Percentiles rank a stretch among this genome's conserved stretches.
Conservation (phyloP, 805 yeast species). For the Vanderwaltozyma tropicalis region DNA sequence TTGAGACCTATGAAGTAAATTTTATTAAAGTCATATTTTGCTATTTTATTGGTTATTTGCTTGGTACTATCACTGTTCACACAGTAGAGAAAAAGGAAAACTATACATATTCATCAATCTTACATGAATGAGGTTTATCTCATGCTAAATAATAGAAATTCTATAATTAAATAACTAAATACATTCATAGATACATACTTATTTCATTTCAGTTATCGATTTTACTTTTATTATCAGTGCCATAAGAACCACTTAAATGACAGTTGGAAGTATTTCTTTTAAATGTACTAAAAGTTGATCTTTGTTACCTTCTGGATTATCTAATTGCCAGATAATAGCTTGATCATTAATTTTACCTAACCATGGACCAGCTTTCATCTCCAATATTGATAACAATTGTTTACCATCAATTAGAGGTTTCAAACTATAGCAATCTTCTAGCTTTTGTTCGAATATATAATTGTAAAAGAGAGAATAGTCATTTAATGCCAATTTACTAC, state of each 20-base stretch:
- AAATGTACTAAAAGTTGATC: conserved; percentile 45
- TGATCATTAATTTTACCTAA: conserved; percentile 45
- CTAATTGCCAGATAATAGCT: conserved; percentile 67
- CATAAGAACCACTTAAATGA: conserved; percentile 5
- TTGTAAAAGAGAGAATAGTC: conserved; percentile 29
- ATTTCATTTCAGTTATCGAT: no score
- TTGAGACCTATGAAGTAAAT: no score
- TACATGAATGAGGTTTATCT: no score
- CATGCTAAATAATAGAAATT: no score
- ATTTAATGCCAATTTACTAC: conserved; percentile 11
- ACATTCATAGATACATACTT: no score
- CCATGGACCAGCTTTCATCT: conserved; percentile 81
- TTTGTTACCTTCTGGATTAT: conserved; percentile 45
- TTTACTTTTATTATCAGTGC: no score
- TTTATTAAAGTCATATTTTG: no score
- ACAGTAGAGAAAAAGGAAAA: no score
- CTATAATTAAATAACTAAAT: no score
- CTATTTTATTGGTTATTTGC: no score
- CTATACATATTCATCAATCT: no score
- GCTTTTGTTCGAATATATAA: conserved; percentile 13
- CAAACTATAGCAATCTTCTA: conserved; percentile 28
- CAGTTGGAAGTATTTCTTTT: conserved; percentile 18
- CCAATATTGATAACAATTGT: conserved; percentile 40
- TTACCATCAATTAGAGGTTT: conserved; percentile 75
- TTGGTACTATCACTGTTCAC: no score